Percentiles rank a stretch among this genome's conserved stretches.
Evolutionary conservation across 2,329 filamentous ascomycete genomes (phyloP).

Genomic region (Graphiopsis chlorocephala): DNA sequence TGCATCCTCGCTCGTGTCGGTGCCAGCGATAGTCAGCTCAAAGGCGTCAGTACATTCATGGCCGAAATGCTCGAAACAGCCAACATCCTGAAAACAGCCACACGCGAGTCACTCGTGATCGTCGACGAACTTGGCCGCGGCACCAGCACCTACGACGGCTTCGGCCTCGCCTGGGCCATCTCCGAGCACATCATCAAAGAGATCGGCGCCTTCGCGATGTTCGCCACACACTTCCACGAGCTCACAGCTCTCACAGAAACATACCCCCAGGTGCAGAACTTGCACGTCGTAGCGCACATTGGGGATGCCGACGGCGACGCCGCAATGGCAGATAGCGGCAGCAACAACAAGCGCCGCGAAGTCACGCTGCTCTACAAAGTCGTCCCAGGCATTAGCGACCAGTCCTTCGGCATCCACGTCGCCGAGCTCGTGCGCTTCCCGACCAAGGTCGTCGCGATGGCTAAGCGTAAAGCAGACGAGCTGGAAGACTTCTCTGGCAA

Average conservation of each 20-base stretch:
- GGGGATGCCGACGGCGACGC: constrained; percentile 47
- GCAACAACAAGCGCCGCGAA: constrained; percentile 63
- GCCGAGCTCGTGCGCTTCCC: constrained; percentile 95
- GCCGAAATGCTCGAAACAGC: constrained; percentile 99
- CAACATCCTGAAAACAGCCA: constrained; percentile 96
- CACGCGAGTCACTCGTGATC: constrained; percentile 92
- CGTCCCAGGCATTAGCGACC: constrained; percentile 90
- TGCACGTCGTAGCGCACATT: constrained; percentile 96
- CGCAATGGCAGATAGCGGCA: constrained; percentile 30
- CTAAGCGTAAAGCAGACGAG: constrained; percentile 97
- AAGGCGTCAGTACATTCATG: constrained; percentile 98
- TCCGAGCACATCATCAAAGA: constrained; percentile 95
- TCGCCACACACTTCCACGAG: constrained; percentile 98
- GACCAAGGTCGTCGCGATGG: constrained; percentile 96
- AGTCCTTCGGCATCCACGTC: constrained; percentile 97
- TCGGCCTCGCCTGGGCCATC: constrained; percentile 98
- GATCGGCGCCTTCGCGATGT: constrained; percentile 90
- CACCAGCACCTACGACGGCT: constrained; percentile 97
- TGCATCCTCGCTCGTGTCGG: constrained; percentile 94
- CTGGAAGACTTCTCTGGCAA: constrained; percentile 90
- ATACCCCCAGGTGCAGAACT: constrained; percentile 82
- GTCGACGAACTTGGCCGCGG: constrained; percentile 96
- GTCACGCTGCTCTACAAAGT: constrained; percentile 97
- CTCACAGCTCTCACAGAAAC: constrained; percentile 85
- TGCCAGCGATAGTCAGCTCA: constrained; percentile 92